A percentile compares a stretch with the other conserved stretches of the same genome.
These are phyloP conservation scores for Funneliformis mosseae DNA, from an alignment of 192 early-diverging fungal species.

Conservation along the genomic window DNA sequence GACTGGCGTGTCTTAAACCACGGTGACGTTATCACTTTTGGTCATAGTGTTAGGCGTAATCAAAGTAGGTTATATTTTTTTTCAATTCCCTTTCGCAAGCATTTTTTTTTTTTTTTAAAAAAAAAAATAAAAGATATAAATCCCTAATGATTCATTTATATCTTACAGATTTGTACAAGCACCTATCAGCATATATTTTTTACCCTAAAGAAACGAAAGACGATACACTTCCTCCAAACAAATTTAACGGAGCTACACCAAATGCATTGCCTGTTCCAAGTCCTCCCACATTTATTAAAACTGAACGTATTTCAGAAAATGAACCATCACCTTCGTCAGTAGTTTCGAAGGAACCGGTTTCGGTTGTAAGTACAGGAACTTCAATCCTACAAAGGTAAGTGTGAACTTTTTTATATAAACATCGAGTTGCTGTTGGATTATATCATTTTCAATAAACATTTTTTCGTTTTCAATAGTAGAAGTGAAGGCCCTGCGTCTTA, in stretches of 20 bases:
- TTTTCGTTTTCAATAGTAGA: not conserved
- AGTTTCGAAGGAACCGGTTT: not conserved
- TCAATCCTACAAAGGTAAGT: not conserved
- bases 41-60: conserved; percentile 32
- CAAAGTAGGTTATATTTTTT: conserved; percentile 14
- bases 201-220: conserved; percentile 8
- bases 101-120: not conserved
- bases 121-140: not conserved
- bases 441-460: not conserved
- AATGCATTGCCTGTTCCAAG: not conserved
- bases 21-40: conserved; percentile 28
- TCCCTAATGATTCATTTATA: not conserved
- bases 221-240: not conserved
- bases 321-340: not conserved
- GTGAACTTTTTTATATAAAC: not conserved
- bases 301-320: not conserved
- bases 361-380: not conserved
- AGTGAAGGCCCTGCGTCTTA: not conserved
- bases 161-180: conserved; percentile 26
- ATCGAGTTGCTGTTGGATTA: not conserved
- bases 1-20: conserved; percentile 20
- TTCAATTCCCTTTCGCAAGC: not conserved
- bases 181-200: conserved; percentile 25
- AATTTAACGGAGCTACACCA: not conserved
- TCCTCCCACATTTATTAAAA: not conserved